These are phyloP conservation scores for Lepraria neglecta DNA, from an alignment of 495 filamentous ascomycete genomes.

Conservation along the genomic window DNA sequence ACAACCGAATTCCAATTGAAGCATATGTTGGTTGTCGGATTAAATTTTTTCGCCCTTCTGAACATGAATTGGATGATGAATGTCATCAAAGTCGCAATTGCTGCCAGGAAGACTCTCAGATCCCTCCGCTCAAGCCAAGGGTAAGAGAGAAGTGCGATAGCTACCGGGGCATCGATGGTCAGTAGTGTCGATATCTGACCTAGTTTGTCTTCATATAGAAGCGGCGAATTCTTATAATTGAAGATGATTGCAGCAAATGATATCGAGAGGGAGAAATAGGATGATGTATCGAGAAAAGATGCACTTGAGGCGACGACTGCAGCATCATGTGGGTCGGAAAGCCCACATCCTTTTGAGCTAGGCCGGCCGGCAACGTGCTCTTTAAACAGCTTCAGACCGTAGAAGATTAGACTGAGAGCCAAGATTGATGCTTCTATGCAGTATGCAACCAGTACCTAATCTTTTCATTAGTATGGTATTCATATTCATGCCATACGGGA, in stretches of 20 bases:
- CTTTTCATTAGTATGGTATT: not conserved
- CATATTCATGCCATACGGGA: not conserved
- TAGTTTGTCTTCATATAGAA: slow-evolving; percentile 12
- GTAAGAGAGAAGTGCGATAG: slow-evolving; percentile 2
- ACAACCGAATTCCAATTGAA: not conserved
- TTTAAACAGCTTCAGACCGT: not conserved
- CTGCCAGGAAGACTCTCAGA: slow-evolving; percentile 1
- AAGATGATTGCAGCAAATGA: slow-evolving; percentile 8
- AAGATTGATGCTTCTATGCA: not conserved
- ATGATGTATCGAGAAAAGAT: not conserved
- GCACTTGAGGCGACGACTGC: not conserved
- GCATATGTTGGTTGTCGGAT: not conserved
- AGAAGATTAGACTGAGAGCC: not conserved
- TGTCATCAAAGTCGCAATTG: slow-evolving; percentile 3
- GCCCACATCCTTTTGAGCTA: not conserved
- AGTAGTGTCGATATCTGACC: slow-evolving; percentile 2
- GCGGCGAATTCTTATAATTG: not conserved
- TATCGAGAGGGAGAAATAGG: slow-evolving; percentile 2
- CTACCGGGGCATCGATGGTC: slow-evolving; percentile 1
- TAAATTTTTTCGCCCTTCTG: slow-evolving; percentile 1
- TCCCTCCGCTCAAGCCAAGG: not conserved
- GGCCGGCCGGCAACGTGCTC: not conserved
- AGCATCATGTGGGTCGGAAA: not conserved
- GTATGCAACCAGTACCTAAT: slow-evolving; percentile 1
- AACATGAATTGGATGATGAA: slow-evolving; percentile 5